Percentiles rank a stretch among this genome's conserved stretches.
Conservation (phyloP, 1,284 basidiomycete species). For the Meripilus lineatus region DNA sequence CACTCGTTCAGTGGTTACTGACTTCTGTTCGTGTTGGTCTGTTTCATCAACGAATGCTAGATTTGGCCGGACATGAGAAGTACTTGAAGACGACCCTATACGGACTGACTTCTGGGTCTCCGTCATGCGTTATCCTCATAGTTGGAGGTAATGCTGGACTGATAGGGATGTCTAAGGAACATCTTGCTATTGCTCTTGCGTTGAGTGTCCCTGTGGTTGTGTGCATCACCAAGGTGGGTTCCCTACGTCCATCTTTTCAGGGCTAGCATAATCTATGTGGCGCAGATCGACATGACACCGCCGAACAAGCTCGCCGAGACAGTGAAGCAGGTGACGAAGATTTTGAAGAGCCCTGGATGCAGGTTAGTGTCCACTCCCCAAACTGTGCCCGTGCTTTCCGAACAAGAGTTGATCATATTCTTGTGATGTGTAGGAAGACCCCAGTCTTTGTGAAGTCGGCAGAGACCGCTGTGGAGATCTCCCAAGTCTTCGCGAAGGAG, state of each 20-base stretch:
- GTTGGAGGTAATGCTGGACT: slow-evolving; percentile 94
- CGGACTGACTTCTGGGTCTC: slow-evolving; percentile 89
- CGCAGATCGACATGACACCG: slow-evolving; percentile 95
- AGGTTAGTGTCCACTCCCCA: slow-evolving; percentile 39
- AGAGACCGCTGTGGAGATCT: slow-evolving; percentile 76
- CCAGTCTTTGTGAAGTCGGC: slow-evolving; percentile 74
- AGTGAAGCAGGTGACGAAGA: slow-evolving; percentile 89
- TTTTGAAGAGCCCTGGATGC: slow-evolving; percentile 92
- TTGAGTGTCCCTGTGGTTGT: slow-evolving; percentile 92
- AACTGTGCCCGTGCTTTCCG: neutral
- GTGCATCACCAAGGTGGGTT: slow-evolving; percentile 84
- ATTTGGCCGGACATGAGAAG: slow-evolving; percentile 88
- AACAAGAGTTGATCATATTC: slow-evolving; percentile 4
- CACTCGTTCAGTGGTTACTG: slow-evolving; percentile 2
- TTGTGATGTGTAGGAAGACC: slow-evolving; percentile 47
- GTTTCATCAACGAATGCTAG: slow-evolving; percentile 31
- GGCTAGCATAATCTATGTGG: slow-evolving; percentile 1
- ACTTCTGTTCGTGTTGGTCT: slow-evolving; percentile 1
- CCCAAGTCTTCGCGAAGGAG: slow-evolving; percentile 67
- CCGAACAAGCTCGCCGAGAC: slow-evolving; percentile 88
- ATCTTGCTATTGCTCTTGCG: slow-evolving; percentile 91
- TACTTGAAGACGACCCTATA: slow-evolving; percentile 94
- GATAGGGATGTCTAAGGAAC: slow-evolving; percentile 98
- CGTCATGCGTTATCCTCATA: slow-evolving; percentile 94
- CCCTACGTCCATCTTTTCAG: neutral